These are phyloP conservation scores for Pyrenula aspistea DNA, from an alignment of 495 filamentous ascomycete species.

Conservation along the genomic window DNA sequence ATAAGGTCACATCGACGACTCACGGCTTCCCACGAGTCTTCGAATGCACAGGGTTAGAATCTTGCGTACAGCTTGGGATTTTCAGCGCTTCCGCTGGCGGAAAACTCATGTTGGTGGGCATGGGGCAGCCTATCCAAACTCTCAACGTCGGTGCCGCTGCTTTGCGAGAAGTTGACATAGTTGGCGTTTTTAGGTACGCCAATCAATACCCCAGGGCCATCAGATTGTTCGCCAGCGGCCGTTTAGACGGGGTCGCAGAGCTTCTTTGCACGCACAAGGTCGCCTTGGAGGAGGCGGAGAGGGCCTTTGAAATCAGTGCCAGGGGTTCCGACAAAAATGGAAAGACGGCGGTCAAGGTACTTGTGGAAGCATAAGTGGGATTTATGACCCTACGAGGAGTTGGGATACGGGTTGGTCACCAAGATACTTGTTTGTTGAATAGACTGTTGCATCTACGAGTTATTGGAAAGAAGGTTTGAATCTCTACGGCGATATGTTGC, in stretches of 20 bases:
- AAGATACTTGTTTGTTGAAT: no score
- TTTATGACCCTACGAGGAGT: no score
- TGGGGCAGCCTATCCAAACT: constrained; percentile 86
- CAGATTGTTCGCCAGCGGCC: constrained; percentile 49
- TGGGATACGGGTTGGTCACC: no score
- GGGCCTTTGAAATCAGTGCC: constrained; percentile 74
- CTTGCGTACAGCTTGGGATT: constrained; percentile 76
- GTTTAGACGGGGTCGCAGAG: constrained; percentile 39
- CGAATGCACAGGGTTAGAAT: constrained; percentile 84
- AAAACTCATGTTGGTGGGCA: constrained; percentile 77
- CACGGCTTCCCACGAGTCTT: constrained; percentile 70
- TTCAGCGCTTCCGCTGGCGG: constrained; percentile 73
- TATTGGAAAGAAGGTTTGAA: no score
- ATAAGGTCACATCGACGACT: constrained; percentile 34
- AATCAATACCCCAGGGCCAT: constrained; percentile 73
- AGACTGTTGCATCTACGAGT: no score
- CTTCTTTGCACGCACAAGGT: constrained; percentile 68
- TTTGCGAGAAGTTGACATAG: constrained; percentile 77
- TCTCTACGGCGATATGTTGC: no score
- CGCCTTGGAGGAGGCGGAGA: constrained; percentile 48
- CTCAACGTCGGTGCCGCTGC: constrained; percentile 77
- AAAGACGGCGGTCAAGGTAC: constrained; percentile 73
- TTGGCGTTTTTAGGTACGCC: constrained; percentile 87
- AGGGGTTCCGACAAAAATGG: constrained; percentile 66
- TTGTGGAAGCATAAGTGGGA: constrained; percentile 45